Percentiles rank a stretch among this genome's conserved stretches.
These are phyloP conservation scores for Ceratocystis alfenasii DNA, from an alignment of 2,329 filamentous ascomycete genomes.

Conservation along the genomic window DNA sequence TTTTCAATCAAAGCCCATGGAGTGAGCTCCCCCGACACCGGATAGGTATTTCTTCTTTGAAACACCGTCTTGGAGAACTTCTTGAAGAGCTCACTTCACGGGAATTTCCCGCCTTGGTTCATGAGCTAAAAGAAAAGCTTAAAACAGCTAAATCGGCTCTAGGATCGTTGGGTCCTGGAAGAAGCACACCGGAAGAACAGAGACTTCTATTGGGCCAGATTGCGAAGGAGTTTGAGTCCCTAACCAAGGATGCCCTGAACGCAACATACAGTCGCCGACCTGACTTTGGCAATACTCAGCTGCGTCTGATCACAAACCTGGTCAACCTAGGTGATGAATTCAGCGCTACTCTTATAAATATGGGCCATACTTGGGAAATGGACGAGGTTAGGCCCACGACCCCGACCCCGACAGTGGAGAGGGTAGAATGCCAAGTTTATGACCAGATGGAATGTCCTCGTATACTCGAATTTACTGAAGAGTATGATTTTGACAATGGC, in stretches of 20 bases:
- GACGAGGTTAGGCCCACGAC: too few species aligned
- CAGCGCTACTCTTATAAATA: constrained; percentile 6
- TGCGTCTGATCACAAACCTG: constrained; percentile 25
- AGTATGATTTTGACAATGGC: too few species aligned
- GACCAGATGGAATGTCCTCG: too few species aligned
- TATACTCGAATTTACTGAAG: accelerated
- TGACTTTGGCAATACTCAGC: constrained; percentile 19
- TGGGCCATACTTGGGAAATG: constrained; percentile 22
- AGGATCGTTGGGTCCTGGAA: constrained; percentile 20
- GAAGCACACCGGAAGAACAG: constrained; percentile 23
- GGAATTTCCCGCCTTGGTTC: constrained; percentile 26
- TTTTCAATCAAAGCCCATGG: constrained; percentile 34
- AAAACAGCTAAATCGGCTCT: constrained; percentile 13
- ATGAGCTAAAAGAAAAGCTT: constrained; percentile 23
- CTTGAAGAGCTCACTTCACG: constrained; percentile 27
- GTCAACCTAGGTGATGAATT: constrained; percentile 24
- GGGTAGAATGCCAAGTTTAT: too few species aligned
- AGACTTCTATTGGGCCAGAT: constrained; percentile 23
- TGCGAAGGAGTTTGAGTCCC: constrained; percentile 24
- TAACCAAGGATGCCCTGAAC: constrained; percentile 21
- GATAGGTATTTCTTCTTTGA: constrained; percentile 25
- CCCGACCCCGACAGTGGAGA: too few species aligned
- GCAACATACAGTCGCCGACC: constrained; percentile 22
- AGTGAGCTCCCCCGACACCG: constrained; percentile 24
- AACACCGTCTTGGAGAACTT: constrained; percentile 25